Percentiles rank a stretch among this genome's conserved stretches.
Evolutionary conservation across 768 basidiomycete species (phyloP).

Genomic region (Xerocomellus intermedius): DNA sequence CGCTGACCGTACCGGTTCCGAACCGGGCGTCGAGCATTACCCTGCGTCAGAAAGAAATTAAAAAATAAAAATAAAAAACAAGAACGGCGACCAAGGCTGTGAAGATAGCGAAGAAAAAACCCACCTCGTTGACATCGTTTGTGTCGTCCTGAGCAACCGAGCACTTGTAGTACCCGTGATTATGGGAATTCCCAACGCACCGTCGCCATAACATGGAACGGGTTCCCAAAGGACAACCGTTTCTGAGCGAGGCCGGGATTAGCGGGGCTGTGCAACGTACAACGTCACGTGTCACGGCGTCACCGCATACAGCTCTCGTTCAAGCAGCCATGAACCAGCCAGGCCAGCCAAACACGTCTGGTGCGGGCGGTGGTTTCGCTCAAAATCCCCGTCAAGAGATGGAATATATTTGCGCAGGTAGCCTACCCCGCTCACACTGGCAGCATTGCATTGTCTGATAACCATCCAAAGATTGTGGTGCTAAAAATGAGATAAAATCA

Average conservation of each 20-base stretch:
- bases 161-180: conserved; percentile 13
- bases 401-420: conserved; percentile 88
- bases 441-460: conserved; percentile 12
- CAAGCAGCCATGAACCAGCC: conserved; percentile 40
- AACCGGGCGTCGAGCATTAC: conserved; percentile 7
- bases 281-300: conserved; percentile 15
- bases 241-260: not conserved
- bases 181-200: conserved; percentile 12
- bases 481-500: conserved; percentile 86
- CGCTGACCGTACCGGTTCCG: conserved; percentile 15
- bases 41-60: not conserved
- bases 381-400: conserved; percentile 56
- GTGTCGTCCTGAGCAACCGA: conserved; percentile 13
- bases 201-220: conserved; percentile 7
- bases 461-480: conserved; percentile 71
- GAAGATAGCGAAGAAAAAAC: not conserved
- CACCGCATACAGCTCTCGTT: not conserved
- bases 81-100: not conserved
- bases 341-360: conserved; percentile 30
- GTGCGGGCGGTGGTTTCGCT: conserved; percentile 34
- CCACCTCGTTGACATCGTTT: not conserved
- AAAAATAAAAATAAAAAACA: not conserved
- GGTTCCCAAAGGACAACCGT: not conserved
- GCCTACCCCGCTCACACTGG: conserved; percentile 17
- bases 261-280: conserved; percentile 3